A percentile compares a stretch with the other conserved stretches of the same genome.
Evolutionary conservation across 345 rosid species (phyloP).

Genomic region (Rubroshorea leprosula): DNA sequence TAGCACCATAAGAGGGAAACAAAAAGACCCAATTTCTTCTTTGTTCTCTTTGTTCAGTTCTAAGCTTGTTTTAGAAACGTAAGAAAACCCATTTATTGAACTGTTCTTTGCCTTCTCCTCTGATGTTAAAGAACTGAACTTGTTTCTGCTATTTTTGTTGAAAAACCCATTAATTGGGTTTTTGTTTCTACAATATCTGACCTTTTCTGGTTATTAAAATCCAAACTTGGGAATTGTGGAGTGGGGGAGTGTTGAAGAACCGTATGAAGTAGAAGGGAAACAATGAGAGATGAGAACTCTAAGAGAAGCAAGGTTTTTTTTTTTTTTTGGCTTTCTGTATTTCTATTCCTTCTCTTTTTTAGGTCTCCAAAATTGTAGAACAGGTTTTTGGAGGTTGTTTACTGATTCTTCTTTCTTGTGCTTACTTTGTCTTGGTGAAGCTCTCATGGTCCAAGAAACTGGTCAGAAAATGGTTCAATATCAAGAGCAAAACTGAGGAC

Average conservation of each 20-base stretch:
- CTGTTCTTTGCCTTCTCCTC: background rate
- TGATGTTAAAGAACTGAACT: too few relatives aligned
- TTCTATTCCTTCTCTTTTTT: constrained; percentile 5
- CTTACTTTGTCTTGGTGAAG: constrained; percentile 38
- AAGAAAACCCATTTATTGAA: background rate
- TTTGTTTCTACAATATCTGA: too few relatives aligned
- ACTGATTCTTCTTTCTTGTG: background rate
- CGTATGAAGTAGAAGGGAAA: constrained; percentile 38
- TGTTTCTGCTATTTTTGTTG: too few relatives aligned
- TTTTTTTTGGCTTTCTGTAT: constrained; percentile 6
- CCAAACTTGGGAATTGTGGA: constrained; percentile 15
- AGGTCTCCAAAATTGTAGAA: constrained; percentile 8
- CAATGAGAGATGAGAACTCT: constrained; percentile 83
- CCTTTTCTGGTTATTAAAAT: background rate
- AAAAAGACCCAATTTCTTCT: constrained; percentile 21
- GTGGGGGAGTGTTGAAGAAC: constrained; percentile 17
- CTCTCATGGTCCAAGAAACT: constrained; percentile 92
- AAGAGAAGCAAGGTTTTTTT: constrained; percentile 97
- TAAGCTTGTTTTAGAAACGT: background rate
- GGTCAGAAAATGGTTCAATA: constrained; percentile 90
- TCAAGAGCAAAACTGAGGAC: constrained; percentile 84
- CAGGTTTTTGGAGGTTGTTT: background rate
- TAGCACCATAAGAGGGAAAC: constrained; percentile 20
- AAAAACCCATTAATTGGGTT: too few relatives aligned
- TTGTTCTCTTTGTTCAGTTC: constrained; percentile 12